Percentiles rank a stretch among this genome's conserved stretches.
Conservation (phyloP, 2,329 filamentous ascomycete genomes). For the Clarireedia monteithiana region DNA sequence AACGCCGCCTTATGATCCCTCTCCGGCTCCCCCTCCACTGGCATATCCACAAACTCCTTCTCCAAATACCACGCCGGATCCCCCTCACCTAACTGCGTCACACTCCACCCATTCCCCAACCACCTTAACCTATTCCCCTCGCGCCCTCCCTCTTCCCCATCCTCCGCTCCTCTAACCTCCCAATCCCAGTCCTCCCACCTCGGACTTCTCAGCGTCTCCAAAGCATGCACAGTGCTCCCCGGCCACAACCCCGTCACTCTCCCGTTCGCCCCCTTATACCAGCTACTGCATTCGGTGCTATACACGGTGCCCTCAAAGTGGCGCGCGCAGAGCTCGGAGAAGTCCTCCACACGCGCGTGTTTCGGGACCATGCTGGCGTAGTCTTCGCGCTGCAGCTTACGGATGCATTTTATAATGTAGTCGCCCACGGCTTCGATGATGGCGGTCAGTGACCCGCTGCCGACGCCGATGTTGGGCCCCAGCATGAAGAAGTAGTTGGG, state of each 20-base stretch:
- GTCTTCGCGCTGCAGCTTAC: conserved; percentile 38
- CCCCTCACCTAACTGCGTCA: conserved; percentile 34
- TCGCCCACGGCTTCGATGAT: conserved; percentile 23
- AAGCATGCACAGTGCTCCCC: conserved; percentile 30
- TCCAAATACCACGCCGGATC: conserved; percentile 37
- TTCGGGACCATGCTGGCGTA: conserved; percentile 38
- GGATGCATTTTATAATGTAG: conserved; percentile 24
- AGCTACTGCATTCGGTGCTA: conserved; percentile 32
- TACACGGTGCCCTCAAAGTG: conserved; percentile 49
- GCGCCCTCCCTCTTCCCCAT: conserved; percentile 25
- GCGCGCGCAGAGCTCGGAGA: conserved; percentile 38
- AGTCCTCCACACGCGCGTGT: conserved; percentile 40
- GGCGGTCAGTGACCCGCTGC: conserved; percentile 20
- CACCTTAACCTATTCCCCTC: conserved; percentile 33
- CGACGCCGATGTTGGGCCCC: conserved; percentile 24
- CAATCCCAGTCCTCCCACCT: conserved; percentile 45
- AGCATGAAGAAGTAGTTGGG: conserved; percentile 28
- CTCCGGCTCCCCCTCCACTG: conserved; percentile 31
- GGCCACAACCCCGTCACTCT: conserved; percentile 37
- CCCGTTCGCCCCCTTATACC: conserved; percentile 32
- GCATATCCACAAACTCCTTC: conserved; percentile 31
- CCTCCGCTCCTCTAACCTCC: conserved; percentile 20
- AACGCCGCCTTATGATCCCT: conserved; percentile 30
- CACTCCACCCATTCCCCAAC: conserved; percentile 37
- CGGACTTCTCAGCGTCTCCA: conserved; percentile 41